Evolutionary conservation across 331 rosid species (phyloP).

Genomic region (Acacia concinna): DNA sequence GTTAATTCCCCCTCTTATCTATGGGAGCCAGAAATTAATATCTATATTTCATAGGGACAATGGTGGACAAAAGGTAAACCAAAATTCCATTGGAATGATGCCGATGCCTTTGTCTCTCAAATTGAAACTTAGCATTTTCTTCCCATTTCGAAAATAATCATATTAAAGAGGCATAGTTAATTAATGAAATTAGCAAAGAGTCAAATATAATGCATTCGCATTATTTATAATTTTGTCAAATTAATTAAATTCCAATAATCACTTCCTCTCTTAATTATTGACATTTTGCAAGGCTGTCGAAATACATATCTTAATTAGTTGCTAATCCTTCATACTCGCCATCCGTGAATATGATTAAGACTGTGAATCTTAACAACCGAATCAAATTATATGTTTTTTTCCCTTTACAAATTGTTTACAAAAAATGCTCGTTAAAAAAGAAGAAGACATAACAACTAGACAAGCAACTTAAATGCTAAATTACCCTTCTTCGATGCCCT

Average conservation of each 20-base stretch:
- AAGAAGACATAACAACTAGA: not conserved
- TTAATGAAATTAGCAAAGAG: not conserved
- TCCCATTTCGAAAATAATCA: not conserved
- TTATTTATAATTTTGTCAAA: not conserved
- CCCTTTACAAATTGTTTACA: not conserved
- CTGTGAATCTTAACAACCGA: not conserved
- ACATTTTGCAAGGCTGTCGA: not conserved
- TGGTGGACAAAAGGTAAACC: not conserved
- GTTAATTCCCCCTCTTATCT: not conserved
- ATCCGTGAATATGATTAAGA: not conserved
- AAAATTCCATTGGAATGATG: not conserved
- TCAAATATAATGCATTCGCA: not conserved
- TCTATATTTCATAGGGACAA: not conserved
- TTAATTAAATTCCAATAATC: not conserved
- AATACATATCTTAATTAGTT: not conserved
- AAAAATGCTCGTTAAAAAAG: too few relatives aligned
- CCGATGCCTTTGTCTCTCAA: not conserved
- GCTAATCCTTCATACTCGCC: not conserved
- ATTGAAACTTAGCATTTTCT: not conserved
- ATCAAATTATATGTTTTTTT: not conserved
- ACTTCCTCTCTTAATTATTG: not conserved
- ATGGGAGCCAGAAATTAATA: not conserved
- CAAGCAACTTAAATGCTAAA: not conserved
- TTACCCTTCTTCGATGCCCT: not conserved
- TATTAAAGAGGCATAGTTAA: not conserved